Evolutionary conservation across 202 grass and related monocot genomes (phyloP).

Genomic region (Panicum hallii): DNA sequence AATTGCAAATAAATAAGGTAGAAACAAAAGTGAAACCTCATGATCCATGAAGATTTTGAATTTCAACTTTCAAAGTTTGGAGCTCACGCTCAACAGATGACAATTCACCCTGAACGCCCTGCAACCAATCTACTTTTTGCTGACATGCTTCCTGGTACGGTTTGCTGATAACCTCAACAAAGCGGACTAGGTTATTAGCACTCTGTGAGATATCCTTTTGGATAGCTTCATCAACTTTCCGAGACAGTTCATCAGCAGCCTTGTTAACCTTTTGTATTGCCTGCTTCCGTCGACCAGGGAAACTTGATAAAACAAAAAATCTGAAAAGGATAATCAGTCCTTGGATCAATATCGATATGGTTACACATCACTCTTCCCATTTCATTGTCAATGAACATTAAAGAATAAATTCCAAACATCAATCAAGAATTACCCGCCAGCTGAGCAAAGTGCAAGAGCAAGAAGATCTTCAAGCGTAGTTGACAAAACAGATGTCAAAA

Average conservation of each 20-base stretch:
- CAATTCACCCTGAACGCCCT: slow-evolving; percentile 69
- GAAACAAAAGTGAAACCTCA: slow-evolving; percentile 34
- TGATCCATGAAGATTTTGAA: slow-evolving; percentile 76
- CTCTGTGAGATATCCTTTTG: slow-evolving; percentile 70
- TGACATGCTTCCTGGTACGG: slow-evolving; percentile 74
- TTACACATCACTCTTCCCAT: slow-evolving; percentile 28
- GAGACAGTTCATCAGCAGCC: slow-evolving; percentile 65
- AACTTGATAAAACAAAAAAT: slow-evolving; percentile 87
- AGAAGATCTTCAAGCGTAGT: slow-evolving; percentile 95
- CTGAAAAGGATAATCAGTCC: slow-evolving; percentile 38
- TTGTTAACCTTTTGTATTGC: slow-evolving; percentile 68
- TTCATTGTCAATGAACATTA: not conserved
- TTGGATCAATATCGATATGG: slow-evolving; percentile 4
- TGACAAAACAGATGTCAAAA: slow-evolving; percentile 88
- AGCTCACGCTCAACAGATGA: slow-evolving; percentile 62
- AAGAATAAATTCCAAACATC: slow-evolving; percentile 25
- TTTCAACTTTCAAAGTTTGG: slow-evolving; percentile 79
- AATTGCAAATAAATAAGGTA: slow-evolving; percentile 29
- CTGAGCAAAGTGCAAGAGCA: slow-evolving; percentile 92
- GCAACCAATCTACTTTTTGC: slow-evolving; percentile 70
- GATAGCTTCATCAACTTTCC: slow-evolving; percentile 81
- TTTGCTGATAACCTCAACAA: slow-evolving; percentile 72
- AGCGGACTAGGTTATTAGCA: slow-evolving; percentile 62
- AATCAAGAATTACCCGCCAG: slow-evolving; percentile 77
- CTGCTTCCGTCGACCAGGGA: slow-evolving; percentile 71